Evolutionary conservation across 371 early-diverging fungal species (phyloP).

Genomic region (Syncephalastrum sp.): DNA sequence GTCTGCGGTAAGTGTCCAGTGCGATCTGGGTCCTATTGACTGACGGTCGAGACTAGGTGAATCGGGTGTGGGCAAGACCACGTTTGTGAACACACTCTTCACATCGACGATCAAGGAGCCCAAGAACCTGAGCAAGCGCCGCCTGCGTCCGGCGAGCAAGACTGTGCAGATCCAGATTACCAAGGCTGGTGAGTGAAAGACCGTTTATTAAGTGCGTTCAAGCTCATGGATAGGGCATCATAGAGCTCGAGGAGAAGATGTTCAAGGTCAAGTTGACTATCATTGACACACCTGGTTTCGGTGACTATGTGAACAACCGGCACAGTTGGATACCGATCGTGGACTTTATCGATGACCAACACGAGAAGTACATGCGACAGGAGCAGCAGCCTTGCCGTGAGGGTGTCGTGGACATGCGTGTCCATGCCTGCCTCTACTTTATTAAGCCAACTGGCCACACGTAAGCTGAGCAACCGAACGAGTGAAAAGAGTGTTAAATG

Average conservation of each 20-base stretch:
- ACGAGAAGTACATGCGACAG: constrained; percentile 88
- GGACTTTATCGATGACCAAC: constrained; percentile 95
- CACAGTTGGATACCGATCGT: constrained; percentile 96
- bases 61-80: constrained; percentile 84
- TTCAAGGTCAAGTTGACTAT: constrained; percentile 92
- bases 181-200: constrained; percentile 30
- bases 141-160: constrained; percentile 80
- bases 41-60: constrained; percentile 27
- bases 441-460: constrained; percentile 90
- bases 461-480: constrained; percentile 30
- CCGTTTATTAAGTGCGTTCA: neutral
- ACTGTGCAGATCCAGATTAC: constrained; percentile 95
- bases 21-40: neutral
- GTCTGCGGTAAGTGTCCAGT: constrained; percentile 81
- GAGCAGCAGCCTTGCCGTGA: constrained; percentile 77
- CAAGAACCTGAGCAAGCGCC: constrained; percentile 79
- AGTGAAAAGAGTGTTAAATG: neutral
- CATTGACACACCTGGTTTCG: constrained; percentile 91
- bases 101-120: constrained; percentile 85
- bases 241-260: constrained; percentile 44
- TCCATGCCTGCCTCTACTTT: constrained; percentile 88
- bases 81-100: constrained; percentile 89
- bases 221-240: neutral
- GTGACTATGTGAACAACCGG: constrained; percentile 88
- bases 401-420: constrained; percentile 85